These are phyloP conservation scores for Micractinium sp. DNA, from an alignment of 139 green algal species.

Conservation along the genomic window DNA sequence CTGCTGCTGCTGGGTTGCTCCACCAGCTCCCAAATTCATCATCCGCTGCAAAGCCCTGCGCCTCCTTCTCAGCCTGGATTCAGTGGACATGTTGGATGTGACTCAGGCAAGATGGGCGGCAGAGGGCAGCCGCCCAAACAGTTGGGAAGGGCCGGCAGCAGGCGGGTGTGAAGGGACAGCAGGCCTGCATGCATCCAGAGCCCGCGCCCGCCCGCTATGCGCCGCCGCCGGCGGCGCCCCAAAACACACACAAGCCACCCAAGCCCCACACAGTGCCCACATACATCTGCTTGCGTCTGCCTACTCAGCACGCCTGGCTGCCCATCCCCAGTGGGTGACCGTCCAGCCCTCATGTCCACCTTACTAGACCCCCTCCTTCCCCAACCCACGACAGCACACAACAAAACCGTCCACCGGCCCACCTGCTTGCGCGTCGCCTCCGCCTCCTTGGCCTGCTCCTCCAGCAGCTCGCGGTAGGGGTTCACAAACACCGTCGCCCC, in stretches of 20 bases:
- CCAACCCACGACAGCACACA: no score
- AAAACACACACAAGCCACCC: no score
- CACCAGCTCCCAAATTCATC: slow-evolving; percentile 29
- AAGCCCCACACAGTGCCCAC: no score
- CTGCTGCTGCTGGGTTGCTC: slow-evolving; percentile 22
- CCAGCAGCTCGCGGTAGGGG: slow-evolving; percentile 89
- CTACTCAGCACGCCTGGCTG: no score
- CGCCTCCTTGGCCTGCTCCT: slow-evolving; percentile 68
- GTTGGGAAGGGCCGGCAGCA: neutral
- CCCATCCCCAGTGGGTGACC: no score
- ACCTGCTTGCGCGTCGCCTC: slow-evolving; percentile 27
- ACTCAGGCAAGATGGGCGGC: neutral
- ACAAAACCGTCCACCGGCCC: no score
- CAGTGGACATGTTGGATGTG: neutral
- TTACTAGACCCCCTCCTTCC: no score
- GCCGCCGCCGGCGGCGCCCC: no score
- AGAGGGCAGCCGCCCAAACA: no score
- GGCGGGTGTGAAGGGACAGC: neutral
- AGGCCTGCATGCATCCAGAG: neutral
- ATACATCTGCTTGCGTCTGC: no score
- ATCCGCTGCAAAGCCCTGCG: slow-evolving; percentile 15
- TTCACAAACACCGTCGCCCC: slow-evolving; percentile 90
- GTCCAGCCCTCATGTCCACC: no score
- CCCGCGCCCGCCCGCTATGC: no score
- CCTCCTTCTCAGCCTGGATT: slow-evolving; percentile 38